phyloP scores from a whole-genome alignment of 2,329 filamentous ascomycete genomes.

The Xylaria sp. region DNA sequence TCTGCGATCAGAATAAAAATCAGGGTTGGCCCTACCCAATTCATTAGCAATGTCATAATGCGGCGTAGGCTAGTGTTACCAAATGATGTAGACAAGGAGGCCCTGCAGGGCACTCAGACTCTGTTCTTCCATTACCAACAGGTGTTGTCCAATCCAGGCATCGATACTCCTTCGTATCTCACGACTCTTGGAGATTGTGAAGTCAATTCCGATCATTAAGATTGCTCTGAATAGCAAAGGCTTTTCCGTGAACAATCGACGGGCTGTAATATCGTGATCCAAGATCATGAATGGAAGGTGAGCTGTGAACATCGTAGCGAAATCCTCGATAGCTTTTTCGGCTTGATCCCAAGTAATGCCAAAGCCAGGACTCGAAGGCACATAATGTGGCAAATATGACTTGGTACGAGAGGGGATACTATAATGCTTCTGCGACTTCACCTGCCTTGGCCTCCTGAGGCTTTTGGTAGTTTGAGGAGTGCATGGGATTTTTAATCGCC shows the following conservation, averaged over 20 bases:
- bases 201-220: slow-evolving; percentile 50
- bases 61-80: slow-evolving; percentile 48
- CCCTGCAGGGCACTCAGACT: slow-evolving; percentile 59
- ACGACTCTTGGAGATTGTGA: slow-evolving; percentile 48
- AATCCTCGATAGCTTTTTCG: slow-evolving; percentile 49
- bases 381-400: background rate
- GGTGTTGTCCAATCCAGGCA: slow-evolving; percentile 54
- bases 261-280: slow-evolving; percentile 44
- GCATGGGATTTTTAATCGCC: slow-evolving; percentile 41
- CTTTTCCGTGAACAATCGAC: slow-evolving; percentile 48
- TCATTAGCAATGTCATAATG: background rate
- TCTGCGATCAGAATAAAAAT: slow-evolving; percentile 50
- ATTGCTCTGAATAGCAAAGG: slow-evolving; percentile 54
- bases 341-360: slow-evolving; percentile 54
- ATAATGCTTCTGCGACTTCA: slow-evolving; percentile 34
- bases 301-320: slow-evolving; percentile 48
- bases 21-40: slow-evolving; percentile 49
- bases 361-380: slow-evolving; percentile 44
- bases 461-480: slow-evolving; percentile 45
- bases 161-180: slow-evolving; percentile 56
- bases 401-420: slow-evolving; percentile 10
- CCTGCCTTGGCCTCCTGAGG: slow-evolving; percentile 45
- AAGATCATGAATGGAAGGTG: slow-evolving; percentile 54
- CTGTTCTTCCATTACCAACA: slow-evolving; percentile 54
- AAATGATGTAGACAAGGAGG: slow-evolving; percentile 56